Conservation (phyloP, 495 filamentous ascomycete genomes). For the Cudoniella acicularis region DNA sequence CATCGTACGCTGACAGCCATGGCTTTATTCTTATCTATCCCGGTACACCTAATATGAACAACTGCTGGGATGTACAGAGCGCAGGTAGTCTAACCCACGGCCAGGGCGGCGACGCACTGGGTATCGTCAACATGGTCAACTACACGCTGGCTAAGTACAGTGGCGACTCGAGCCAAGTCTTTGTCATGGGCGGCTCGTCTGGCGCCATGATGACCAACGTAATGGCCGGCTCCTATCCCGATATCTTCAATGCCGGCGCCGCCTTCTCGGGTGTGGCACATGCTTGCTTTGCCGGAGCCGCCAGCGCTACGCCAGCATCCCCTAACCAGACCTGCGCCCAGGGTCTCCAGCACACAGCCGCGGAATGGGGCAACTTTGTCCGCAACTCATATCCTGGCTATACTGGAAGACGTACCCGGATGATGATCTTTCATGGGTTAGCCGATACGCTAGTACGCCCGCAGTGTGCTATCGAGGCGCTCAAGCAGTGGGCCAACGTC, state of each 20-base stretch:
- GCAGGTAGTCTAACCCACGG: constrained; percentile 47
- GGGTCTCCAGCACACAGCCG: constrained; percentile 42
- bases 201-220: constrained; percentile 61
- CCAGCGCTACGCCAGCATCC: constrained; percentile 32
- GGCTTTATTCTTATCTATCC: constrained; percentile 56
- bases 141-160: constrained; percentile 45
- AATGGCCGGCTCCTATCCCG: constrained; percentile 53
- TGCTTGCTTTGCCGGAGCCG: constrained; percentile 45
- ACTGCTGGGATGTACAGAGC: constrained; percentile 55
- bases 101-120: constrained; percentile 46
- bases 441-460: constrained; percentile 46
- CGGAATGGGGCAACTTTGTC: constrained; percentile 49
- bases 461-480: constrained; percentile 46
- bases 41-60: constrained; percentile 38
- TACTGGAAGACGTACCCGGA: constrained; percentile 45
- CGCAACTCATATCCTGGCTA: constrained; percentile 50
- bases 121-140: constrained; percentile 55
- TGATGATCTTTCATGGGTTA: constrained; percentile 54
- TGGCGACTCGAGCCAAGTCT: constrained; percentile 43
- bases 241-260: constrained; percentile 52
- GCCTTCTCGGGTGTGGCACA: constrained; percentile 50
- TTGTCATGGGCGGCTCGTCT: constrained; percentile 49
- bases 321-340: constrained; percentile 49
- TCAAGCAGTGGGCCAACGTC: constrained; percentile 57
- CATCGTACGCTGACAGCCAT: constrained; percentile 39